These are phyloP conservation scores for Acacia pycnantha DNA, from an alignment of 331 rosid genomes.

Conservation along the genomic window DNA sequence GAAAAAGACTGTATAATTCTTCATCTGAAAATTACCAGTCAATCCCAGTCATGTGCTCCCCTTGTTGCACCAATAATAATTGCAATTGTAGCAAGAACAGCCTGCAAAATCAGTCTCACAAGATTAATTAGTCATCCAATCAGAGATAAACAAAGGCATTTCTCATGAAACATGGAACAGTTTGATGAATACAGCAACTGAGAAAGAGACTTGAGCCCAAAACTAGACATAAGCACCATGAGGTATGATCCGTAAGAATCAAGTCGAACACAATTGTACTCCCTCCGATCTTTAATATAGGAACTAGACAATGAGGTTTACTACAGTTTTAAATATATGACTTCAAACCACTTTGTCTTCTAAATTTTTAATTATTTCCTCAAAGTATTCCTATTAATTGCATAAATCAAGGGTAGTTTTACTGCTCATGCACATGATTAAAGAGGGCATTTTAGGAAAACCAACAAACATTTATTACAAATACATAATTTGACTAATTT, in stretches of 20 bases:
- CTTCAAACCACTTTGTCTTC: too few relatives aligned
- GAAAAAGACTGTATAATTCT: not conserved
- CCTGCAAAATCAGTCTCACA: not conserved
- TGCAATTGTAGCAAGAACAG: not conserved
- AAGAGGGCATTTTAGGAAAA: too few relatives aligned
- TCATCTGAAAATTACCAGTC: not conserved
- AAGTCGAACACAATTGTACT: too few relatives aligned
- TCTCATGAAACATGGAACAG: not conserved
- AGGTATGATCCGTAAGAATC: not conserved
- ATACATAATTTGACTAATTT: not conserved
- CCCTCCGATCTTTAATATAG: too few relatives aligned
- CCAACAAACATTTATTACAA: too few relatives aligned
- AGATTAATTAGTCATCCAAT: not conserved
- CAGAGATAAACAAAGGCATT: not conserved
- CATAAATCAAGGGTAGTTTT: too few relatives aligned
- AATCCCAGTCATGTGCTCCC: not conserved
- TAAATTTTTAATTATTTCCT: too few relatives aligned
- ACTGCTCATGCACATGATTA: too few relatives aligned
- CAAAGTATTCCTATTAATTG: too few relatives aligned
- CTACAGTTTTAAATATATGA: too few relatives aligned
- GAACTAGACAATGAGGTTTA: too few relatives aligned
- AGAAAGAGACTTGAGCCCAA: not conserved
- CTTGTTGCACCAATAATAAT: not conserved
- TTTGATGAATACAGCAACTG: not conserved
- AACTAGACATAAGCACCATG: not conserved